Conservation (phyloP, 345 rosid genomes). For the Hypericum perforatum region DNA sequence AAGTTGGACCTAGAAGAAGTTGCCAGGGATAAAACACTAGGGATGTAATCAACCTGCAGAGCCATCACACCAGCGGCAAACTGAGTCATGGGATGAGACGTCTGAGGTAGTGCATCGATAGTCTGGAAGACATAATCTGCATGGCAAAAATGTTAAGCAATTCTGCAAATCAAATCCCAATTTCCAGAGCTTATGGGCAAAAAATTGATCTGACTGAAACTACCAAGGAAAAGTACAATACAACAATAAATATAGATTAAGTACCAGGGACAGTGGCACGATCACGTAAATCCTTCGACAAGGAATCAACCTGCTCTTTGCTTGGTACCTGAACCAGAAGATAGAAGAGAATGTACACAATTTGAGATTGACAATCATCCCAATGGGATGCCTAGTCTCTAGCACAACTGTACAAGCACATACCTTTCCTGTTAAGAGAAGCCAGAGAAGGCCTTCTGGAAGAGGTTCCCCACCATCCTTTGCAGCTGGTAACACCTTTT, state of each 20-base stretch:
- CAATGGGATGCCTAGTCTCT: background rate
- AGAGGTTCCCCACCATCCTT: conserved; percentile 87
- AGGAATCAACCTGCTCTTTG: conserved; percentile 78
- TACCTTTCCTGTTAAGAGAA: conserved; percentile 96
- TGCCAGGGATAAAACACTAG: background rate
- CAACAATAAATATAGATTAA: conserved; percentile 10
- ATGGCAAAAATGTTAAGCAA: conserved; percentile 5
- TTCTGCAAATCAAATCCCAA: conserved; percentile 2
- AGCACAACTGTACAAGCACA: conserved; percentile 9
- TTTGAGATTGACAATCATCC: background rate
- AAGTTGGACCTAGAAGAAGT: background rate
- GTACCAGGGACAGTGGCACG: conserved; percentile 93
- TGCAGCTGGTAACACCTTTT: conserved; percentile 78
- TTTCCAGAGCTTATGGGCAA: background rate
- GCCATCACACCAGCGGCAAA: conserved; percentile 98
- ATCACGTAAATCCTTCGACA: conserved; percentile 63
- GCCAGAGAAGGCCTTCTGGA: conserved; percentile 98
- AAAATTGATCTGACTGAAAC: background rate
- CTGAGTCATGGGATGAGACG: conserved; percentile 99
- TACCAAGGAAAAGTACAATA: background rate
- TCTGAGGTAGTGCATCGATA: conserved; percentile 77
- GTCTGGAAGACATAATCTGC: conserved; percentile 86
- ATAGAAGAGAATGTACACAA: background rate
- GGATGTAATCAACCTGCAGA: conserved; percentile 59
- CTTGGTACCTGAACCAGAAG: conserved; percentile 45